Conservation (phyloP, 805 yeast genomes). For the Sugiyamaella smithiae region DNA sequence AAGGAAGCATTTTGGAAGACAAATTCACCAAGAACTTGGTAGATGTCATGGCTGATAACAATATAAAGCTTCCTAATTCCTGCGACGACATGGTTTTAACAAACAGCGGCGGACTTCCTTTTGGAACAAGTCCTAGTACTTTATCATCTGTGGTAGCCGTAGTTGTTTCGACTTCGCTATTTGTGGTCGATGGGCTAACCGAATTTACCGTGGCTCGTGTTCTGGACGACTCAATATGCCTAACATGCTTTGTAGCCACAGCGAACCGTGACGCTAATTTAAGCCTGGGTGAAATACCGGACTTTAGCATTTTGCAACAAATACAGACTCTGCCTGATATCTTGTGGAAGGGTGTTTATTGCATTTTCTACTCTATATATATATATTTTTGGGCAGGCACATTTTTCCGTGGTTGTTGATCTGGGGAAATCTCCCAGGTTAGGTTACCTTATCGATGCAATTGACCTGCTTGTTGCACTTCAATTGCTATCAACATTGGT, state of each 20-base stretch:
- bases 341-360: no score
- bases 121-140: background rate
- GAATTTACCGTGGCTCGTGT: conserved; percentile 4
- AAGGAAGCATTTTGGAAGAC: conserved; percentile 35
- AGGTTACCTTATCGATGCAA: no score
- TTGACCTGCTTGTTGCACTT: no score
- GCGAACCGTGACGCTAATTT: background rate
- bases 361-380: no score
- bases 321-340: no score
- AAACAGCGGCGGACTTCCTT: conserved; percentile 19
- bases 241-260: background rate
- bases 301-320: no score
- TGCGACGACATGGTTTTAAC: conserved; percentile 26
- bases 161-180: background rate
- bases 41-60: conserved; percentile 34
- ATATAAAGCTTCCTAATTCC: conserved; percentile 32
- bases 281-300: no score
- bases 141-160: background rate
- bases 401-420: no score
- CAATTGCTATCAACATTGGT: no score
- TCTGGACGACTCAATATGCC: conserved; percentile 5
- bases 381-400: no score
- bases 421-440: no score
- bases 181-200: background rate
- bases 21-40: conserved; percentile 31